Conservation (phyloP, 176 grass and related monocot genomes). For the Sorghum bicolor region DNA sequence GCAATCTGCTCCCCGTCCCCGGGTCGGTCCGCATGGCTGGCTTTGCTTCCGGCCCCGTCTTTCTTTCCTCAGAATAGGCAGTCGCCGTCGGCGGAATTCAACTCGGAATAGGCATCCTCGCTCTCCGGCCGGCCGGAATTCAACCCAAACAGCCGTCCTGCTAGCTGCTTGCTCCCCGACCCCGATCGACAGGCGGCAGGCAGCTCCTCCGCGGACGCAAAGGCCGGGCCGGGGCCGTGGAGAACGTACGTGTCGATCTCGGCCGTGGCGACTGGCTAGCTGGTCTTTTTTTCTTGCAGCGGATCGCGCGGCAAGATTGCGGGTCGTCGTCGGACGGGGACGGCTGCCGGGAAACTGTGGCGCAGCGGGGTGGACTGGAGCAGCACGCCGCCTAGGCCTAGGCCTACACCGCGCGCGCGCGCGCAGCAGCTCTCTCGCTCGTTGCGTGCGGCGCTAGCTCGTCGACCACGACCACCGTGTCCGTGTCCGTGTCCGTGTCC, state of each 20-base stretch:
- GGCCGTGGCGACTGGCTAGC: neutral
- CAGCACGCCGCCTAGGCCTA: neutral
- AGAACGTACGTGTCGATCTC: neutral
- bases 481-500: neutral
- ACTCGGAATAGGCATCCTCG: neutral
- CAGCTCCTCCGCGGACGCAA: neutral
- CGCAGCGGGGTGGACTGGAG: neutral
- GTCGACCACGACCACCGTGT: neutral
- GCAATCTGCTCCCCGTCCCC: neutral
- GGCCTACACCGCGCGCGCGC: neutral
- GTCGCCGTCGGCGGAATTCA: conserved; percentile 1
- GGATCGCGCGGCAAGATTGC: conserved; percentile 16
- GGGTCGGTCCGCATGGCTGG: neutral
- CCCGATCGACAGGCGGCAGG: neutral
- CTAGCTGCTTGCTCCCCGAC: neutral
- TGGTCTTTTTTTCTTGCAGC: neutral
- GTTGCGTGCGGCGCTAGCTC: neutral
- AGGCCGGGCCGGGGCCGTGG: neutral
- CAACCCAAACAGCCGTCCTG: neutral
- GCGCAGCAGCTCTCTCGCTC: too few relatives aligned
- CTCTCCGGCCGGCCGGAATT: neutral
- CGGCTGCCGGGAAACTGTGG: neutral
- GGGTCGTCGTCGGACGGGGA: neutral
- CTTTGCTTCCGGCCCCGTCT: neutral
- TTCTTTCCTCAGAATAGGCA: neutral